Percentiles rank a stretch among this genome's conserved stretches.
phyloP scores from a whole-genome alignment of 768 basidiomycete species.

The Galerina sulciceps region DNA sequence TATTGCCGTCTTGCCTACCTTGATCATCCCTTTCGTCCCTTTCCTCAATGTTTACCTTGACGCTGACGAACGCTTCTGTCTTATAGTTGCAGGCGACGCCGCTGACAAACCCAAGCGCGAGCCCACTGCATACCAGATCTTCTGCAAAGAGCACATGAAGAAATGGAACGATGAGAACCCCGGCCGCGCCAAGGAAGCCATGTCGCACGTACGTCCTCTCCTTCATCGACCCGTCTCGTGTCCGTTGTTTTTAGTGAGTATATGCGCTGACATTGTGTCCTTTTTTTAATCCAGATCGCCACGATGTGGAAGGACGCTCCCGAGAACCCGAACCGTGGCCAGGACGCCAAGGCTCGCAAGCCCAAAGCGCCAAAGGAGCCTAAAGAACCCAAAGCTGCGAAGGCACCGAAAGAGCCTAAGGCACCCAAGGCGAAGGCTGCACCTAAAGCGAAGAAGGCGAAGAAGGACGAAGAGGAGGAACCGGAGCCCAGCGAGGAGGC shows the following conservation, averaged over 20 bases:
- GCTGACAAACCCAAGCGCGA: constrained; percentile 57
- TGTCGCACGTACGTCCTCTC: constrained; percentile 41
- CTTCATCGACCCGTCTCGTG: neutral
- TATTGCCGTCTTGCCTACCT: neutral
- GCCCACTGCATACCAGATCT: constrained; percentile 64
- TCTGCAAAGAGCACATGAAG: constrained; percentile 59
- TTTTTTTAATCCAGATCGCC: constrained; percentile 47
- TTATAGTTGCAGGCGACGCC: constrained; percentile 28
- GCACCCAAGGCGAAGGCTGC: constrained; percentile 23
- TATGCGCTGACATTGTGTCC: neutral
- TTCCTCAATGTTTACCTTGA: neutral
- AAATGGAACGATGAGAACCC: constrained; percentile 60
- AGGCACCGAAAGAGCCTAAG: constrained; percentile 23
- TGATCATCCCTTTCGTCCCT: neutral
- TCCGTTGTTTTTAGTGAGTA: neutral
- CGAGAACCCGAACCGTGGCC: constrained; percentile 68
- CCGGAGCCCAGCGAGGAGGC: neutral
- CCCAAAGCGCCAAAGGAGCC: constrained; percentile 41
- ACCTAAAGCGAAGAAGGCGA: constrained; percentile 21
- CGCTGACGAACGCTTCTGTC: neutral
- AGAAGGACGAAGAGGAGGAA: constrained; percentile 11
- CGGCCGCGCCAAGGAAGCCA: constrained; percentile 55
- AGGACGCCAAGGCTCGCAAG: constrained; percentile 50
- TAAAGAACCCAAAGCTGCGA: constrained; percentile 30
- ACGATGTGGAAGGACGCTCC: constrained; percentile 60